phyloP scores from a whole-genome alignment of 768 basidiomycete genomes.

The Candolleomyces eurysporus region DNA sequence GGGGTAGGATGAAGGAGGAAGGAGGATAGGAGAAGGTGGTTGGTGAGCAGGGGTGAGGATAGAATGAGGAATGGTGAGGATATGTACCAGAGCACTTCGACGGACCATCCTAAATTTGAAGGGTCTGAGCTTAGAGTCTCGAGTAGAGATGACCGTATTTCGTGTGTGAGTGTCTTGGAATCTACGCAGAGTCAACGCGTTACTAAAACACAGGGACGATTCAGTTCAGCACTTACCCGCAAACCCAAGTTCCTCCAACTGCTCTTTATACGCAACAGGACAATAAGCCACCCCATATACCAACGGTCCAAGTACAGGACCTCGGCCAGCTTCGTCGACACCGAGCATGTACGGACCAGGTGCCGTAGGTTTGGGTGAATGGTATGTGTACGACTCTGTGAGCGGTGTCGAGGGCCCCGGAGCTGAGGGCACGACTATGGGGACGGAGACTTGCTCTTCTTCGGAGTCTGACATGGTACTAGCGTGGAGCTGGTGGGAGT shows the following conservation, averaged over 20 bases:
- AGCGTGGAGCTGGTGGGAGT: no score
- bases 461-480: constrained; percentile 5
- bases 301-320: constrained; percentile 92
- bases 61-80: no score
- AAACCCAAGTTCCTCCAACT: constrained; percentile 82
- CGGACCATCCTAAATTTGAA: constrained; percentile 76
- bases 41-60: no score
- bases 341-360: constrained; percentile 88
- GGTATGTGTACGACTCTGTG: constrained; percentile 72
- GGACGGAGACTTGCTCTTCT: not conserved
- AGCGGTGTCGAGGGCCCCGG: constrained; percentile 58
- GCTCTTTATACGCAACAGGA: constrained; percentile 69
- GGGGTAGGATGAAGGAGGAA: not conserved
- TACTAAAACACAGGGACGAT: not conserved
- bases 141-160: constrained; percentile 63
- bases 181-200: constrained; percentile 45
- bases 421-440: constrained; percentile 48
- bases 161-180: constrained; percentile 85
- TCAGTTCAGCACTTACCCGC: constrained; percentile 59
- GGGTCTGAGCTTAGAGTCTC: constrained; percentile 68
- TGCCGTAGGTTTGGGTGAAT: constrained; percentile 68
- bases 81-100: constrained; percentile 66
- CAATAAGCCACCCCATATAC: constrained; percentile 97
- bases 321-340: constrained; percentile 98
- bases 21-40: not conserved